Evolutionary conservation across 805 yeast species (phyloP).

Genomic region (Kockiozyma suomiensis): DNA sequence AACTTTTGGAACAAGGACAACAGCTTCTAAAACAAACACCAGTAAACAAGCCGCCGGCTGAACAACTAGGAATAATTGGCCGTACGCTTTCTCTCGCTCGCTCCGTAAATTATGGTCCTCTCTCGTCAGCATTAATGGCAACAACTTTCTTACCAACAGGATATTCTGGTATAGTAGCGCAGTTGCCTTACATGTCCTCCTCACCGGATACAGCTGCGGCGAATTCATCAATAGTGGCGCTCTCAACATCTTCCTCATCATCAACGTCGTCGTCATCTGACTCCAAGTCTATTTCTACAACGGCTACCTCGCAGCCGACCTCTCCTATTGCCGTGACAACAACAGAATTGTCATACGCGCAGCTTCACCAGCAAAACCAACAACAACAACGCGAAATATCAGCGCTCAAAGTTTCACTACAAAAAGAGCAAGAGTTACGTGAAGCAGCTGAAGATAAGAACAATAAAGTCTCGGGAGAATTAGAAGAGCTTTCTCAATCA

Average conservation of each 20-base stretch:
- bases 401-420: slow-evolving; percentile 10
- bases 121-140: slow-evolving; percentile 25
- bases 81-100: slow-evolving; percentile 23
- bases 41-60: not conserved
- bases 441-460: slow-evolving; percentile 33
- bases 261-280: slow-evolving; percentile 12
- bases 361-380: not conserved
- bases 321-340: slow-evolving; percentile 7
- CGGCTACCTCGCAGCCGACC: slow-evolving; percentile 13
- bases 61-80: slow-evolving; percentile 1
- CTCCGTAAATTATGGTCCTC: slow-evolving; percentile 23
- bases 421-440: slow-evolving; percentile 31
- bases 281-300: not conserved
- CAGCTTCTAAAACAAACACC: not conserved
- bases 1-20: not conserved
- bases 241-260: slow-evolving; percentile 12
- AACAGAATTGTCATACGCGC: slow-evolving; percentile 7
- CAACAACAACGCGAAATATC: slow-evolving; percentile 8
- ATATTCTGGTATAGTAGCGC: not conserved
- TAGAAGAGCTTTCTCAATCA: slow-evolving; percentile 35
- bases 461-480: slow-evolving; percentile 27
- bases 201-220: not conserved
- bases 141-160: slow-evolving; percentile 6
- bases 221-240: not conserved
- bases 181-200: not conserved